These are phyloP conservation scores for Dictyostelium purpureum DNA, from an alignment of 78 protist genomes.

Conservation along the genomic window DNA sequence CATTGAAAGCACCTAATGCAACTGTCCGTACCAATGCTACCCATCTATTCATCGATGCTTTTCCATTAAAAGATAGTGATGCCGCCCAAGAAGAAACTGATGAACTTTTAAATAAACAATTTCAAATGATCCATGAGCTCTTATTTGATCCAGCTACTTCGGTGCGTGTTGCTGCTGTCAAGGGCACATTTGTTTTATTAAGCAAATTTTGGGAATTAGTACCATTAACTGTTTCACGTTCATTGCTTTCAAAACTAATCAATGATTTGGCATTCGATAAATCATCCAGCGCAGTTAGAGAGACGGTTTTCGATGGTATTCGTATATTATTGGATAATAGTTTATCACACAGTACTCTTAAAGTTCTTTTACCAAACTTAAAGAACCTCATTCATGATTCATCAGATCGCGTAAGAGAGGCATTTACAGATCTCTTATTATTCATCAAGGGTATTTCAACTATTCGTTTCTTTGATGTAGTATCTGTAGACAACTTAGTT, in stretches of 20 bases:
- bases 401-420: conserved; percentile 66
- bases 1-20: conserved; percentile 75
- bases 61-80: conserved; percentile 79
- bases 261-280: conserved; percentile 72
- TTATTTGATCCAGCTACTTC: conserved; percentile 46
- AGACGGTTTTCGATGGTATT: conserved; percentile 67
- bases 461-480: conserved; percentile 66
- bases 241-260: conserved; percentile 32
- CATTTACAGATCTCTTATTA: conserved; percentile 63
- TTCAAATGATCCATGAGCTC: conserved; percentile 37
- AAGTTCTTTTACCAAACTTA: conserved; percentile 44
- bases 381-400: conserved; percentile 69
- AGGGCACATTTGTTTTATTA: conserved; percentile 60
- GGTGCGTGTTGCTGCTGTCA: conserved; percentile 70
- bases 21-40: conserved; percentile 83
- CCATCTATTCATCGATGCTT: conserved; percentile 68
- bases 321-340: conserved; percentile 34
- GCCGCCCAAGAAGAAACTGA: conserved; percentile 44
- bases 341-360: conserved; percentile 63
- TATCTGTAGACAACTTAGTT: conserved; percentile 36
- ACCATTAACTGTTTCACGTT: conserved; percentile 29
- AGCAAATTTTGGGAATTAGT: conserved; percentile 81
- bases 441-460: conserved; percentile 47
- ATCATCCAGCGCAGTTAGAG: conserved; percentile 44
- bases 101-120: conserved; percentile 24